phyloP scores from a whole-genome alignment of 345 rosid species.

The Abelmoschus esculentus region DNA sequence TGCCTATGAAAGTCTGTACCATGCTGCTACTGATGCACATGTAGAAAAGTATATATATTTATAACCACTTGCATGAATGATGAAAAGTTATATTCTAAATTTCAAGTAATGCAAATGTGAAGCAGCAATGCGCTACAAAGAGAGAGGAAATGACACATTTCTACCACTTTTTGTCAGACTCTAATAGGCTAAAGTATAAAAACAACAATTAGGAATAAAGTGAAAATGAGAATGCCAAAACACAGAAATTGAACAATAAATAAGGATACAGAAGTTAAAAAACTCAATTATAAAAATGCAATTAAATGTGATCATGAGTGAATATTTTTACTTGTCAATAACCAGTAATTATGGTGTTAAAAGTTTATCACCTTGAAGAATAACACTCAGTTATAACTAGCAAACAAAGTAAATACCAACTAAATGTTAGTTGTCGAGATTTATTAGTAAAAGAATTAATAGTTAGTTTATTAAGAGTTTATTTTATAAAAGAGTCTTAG shows the following conservation, averaged over 20 bases:
- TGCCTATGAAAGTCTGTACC: not conserved
- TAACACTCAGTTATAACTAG: slow-evolving; percentile 2
- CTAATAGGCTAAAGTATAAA: not conserved
- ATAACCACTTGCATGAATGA: not conserved
- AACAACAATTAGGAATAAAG: not conserved
- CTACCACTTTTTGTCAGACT: not conserved
- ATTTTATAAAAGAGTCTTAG: too few species aligned
- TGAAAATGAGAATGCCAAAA: not conserved
- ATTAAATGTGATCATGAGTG: not conserved
- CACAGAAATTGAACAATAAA: not conserved
- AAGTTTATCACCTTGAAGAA: not conserved
- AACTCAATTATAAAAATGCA: not conserved
- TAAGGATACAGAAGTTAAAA: not conserved
- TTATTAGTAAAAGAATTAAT: too few species aligned
- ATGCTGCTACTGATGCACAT: not conserved
- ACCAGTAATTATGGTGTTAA: not conserved
- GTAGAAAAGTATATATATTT: not conserved
- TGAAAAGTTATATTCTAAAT: not conserved
- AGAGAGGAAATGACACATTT: not conserved
- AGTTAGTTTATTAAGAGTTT: too few species aligned
- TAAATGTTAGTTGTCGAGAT: too few species aligned
- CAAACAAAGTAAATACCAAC: not conserved
- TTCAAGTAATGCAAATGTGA: not conserved
- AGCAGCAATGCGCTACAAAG: slow-evolving; percentile 5
- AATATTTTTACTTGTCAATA: not conserved